Base-by-base conservation (phyloP, 768 basidiomycete species). In the Calvatia gigantea region DNA sequence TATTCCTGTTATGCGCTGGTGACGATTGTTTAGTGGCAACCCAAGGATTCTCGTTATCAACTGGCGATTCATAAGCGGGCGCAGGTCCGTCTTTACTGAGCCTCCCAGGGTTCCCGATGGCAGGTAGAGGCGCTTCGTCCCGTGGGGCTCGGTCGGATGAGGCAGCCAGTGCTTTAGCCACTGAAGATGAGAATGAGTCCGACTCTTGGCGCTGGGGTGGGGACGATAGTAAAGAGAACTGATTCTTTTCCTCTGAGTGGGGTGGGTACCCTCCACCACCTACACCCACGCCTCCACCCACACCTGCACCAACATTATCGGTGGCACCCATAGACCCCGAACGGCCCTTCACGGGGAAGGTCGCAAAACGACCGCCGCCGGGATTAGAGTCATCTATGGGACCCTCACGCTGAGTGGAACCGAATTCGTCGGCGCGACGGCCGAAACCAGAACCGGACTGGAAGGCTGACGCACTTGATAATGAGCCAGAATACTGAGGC, bases 301-400 rank as follows among this genome's bases (percentile, higher is more conserved):
- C 61, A 28, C 60, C n/a, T n/a, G n/a, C n/a, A n/a, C n/a, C n/a
- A n/a, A n/a, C n/a, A n/a, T n/a, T n/a, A n/a, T n/a, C 61, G 9
- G 47, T 56, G 14, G 47, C 64, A 6, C 73, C 67, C 14, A 32
- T 33, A 33, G 57, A 58, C 6, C 53, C 58, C 33, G 61, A 65
- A 47, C 66, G 61, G 54, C 68, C 66, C 56, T 81, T 77, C 15
- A 79, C 76, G 0, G 86, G 87, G 69, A 89, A 82, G 1, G 89
- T 90, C 23, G 84, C 83, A 62, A 87, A 89, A 14, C 83, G 76
- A 0, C 78, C 79, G 1, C 78, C 78, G 8, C 62, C 60, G 27
- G 63, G 62, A 27, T 60, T 63, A 3, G 62, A 56, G 1, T 57
- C 57, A 14, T 69, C 67, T 3, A 65, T 56, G 0, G 61, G 53